These are phyloP conservation scores for Brassica napus DNA, from an alignment of 345 rosid genomes.

Conservation along the genomic window DNA sequence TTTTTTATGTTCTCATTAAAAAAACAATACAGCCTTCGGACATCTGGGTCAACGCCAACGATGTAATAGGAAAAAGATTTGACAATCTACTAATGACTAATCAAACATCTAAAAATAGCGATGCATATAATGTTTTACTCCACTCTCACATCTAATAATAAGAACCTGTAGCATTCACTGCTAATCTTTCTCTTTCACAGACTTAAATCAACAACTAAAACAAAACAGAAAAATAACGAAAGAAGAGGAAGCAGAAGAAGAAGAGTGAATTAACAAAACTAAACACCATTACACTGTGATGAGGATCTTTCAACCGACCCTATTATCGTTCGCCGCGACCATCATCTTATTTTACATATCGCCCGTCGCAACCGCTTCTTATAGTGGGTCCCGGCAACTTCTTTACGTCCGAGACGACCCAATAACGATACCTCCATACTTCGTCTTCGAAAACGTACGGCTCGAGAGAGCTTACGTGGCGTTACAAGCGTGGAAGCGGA, in stretches of 20 bases:
- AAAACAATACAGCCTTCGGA: constrained; percentile 4
- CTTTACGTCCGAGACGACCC: constrained; percentile 36
- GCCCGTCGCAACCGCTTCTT: neutral
- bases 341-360: constrained; percentile 32
- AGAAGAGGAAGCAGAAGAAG: constrained; percentile 11
- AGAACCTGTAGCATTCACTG: constrained; percentile 16
- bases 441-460: constrained; percentile 58
- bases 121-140: constrained; percentile 1
- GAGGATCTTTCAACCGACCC: constrained; percentile 30
- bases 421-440: constrained; percentile 42
- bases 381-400: constrained; percentile 33
- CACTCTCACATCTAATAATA: constrained; percentile 15
- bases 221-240: neutral
- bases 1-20: neutral
- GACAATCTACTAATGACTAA: neutral
- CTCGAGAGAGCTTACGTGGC: constrained; percentile 68
- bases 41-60: constrained; percentile 30
- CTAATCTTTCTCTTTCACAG: constrained; percentile 18
- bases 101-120: constrained; percentile 26
- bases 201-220: constrained; percentile 12
- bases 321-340: constrained; percentile 26
- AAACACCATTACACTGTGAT: constrained; percentile 35
- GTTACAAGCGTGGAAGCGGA: constrained; percentile 77
- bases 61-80: constrained; percentile 9
- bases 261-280: constrained; percentile 18